Percentiles rank a stretch among this genome's conserved stretches.
phyloP scores from a whole-genome alignment of 345 rosid genomes.

The Rhodomyrtus tomentosa region DNA sequence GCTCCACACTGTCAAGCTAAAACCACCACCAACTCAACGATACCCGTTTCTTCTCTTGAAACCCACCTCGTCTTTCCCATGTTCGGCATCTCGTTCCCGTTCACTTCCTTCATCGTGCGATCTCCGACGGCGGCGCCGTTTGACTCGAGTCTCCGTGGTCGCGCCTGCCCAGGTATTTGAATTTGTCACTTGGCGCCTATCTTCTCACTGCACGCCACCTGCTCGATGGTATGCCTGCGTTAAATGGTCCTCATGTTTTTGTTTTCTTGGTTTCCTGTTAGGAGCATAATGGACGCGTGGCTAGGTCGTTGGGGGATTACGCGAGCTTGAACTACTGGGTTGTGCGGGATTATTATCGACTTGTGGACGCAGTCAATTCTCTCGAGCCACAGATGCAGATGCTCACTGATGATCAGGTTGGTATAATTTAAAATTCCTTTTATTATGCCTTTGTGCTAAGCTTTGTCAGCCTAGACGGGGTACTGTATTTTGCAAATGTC shows the following conservation, averaged over 20 bases:
- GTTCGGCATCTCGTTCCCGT: conserved; percentile 6
- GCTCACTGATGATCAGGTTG: conserved; percentile 77
- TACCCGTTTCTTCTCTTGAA: conserved; percentile 8
- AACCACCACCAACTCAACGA: conserved; percentile 3
- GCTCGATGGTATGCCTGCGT: not conserved
- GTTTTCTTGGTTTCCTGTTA: not conserved
- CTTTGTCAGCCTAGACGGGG: not conserved
- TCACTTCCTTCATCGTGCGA: not conserved
- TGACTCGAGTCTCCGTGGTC: not conserved
- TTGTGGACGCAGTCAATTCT: conserved; percentile 56
- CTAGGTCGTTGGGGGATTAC: conserved; percentile 34
- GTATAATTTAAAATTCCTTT: not conserved
- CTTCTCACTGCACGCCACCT: not conserved
- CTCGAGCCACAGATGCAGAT: conserved; percentile 42
- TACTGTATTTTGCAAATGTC: not conserved
- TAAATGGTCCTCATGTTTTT: not conserved
- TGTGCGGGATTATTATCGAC: conserved; percentile 75
- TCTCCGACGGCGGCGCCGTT: conserved; percentile 6
- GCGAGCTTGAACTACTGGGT: conserved; percentile 80
- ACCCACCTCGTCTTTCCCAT: conserved; percentile 12
- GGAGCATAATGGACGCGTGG: conserved; percentile 26
- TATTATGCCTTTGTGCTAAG: not conserved
- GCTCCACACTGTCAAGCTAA: conserved; percentile 11
- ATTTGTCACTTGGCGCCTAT: not conserved
- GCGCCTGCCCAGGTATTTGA: conserved; percentile 41